Base-by-base conservation (phyloP, 805 yeast genomes). In the Spencermartinsiella europaea region DNA sequence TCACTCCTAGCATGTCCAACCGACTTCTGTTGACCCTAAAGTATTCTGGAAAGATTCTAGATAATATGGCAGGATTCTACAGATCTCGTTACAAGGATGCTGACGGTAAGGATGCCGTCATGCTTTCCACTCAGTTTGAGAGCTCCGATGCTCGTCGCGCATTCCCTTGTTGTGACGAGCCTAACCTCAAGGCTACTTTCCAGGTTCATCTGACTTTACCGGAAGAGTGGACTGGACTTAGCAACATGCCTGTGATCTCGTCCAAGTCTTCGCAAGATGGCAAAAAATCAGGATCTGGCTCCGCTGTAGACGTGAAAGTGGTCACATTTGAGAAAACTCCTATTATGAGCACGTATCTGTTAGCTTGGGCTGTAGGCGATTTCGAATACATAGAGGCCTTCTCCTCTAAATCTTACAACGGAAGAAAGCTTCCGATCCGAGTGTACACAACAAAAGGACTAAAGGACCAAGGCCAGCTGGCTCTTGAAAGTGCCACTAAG, bases 121-220 rank as follows among this genome's bases (percentile, higher is more conserved):
- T 85, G 75, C 86, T 88, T 38, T 81, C 90, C 39, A 84, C 95
- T 38, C 95, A 85, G 67, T 81, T 85, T 79, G 95, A 85, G 68
- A 81, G 95, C 20, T 83, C 91, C 17, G 93, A 85, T 61, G 86
- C 91, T 56, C 79, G 95, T 58, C 76, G 88, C 58, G 93, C 93
- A 7, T 85, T 85, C 74, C 95, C 95, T 28, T 84, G 85, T 61
- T 83, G 81, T 58, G 95, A 85, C 65, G 93, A 85, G 63, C 95
- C 95, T 19, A 79, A 85, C 47, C 73, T 83, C 49, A 85, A 85
- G 68, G 87, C 93, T 20, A 72, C 79, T 42, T 85, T 82, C 59
- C 82, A 79, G 47, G 71, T 85, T 48, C 68, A 80, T 34, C 71
- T 85, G 61, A 71, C 83, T 48, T 50, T 63, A 16, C 66, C 65